Evolutionary conservation across 495 filamentous ascomycete species (phyloP), one percentile per base, ranked within the genome.

Genomic region (Aspergillus sclerotioniger): DNA sequence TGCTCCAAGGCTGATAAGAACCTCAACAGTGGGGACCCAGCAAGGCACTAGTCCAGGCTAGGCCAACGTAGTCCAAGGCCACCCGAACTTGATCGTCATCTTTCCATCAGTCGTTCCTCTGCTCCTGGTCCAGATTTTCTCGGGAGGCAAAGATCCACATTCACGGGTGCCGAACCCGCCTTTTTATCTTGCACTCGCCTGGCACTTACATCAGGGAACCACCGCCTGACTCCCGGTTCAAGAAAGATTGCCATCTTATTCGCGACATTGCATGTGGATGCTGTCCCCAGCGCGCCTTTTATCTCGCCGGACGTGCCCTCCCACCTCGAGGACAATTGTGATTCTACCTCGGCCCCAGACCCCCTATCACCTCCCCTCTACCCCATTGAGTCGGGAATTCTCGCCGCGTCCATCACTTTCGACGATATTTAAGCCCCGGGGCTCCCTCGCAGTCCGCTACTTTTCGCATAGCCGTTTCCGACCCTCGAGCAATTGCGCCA

Each of bases 61-160:
- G 16, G 16, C 39, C 51, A 20, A 57, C 48, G 28, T 21, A 21
- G 17, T 25, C 35, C 44, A 49, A 48, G 31, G 53, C 56, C 56
- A 37, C 21, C 10, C 21, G 25, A 57, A 47, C 21, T 25, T 33
- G 50, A 49, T 61, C 59, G 32, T 31, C 49, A 28, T 28, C 20
- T 20, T 44, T 51, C 37, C 53, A 49, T 39, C 39, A 25, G 49
- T 31, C 50, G 46, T 37, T 57, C 46, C 8, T 28, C 52, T 53
- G 41, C 20, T 61, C 28, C 12, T 33, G 7, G 35, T 48, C 41
- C 21, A 45, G 29, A 54, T 53, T 53, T 52, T 21, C 32, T 33
- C 41, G 57, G 58, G 48, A 57, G 53, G 46, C 49, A 12, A 53
- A 63, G 64, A 61, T 66, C 60, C 63, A 66, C 60, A 46, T 59